A percentile compares a stretch with the other conserved stretches of the same genome.
These are phyloP conservation scores for Arthrobotrys iridis DNA, from an alignment of 2,329 filamentous ascomycete species.

Conservation along the genomic window DNA sequence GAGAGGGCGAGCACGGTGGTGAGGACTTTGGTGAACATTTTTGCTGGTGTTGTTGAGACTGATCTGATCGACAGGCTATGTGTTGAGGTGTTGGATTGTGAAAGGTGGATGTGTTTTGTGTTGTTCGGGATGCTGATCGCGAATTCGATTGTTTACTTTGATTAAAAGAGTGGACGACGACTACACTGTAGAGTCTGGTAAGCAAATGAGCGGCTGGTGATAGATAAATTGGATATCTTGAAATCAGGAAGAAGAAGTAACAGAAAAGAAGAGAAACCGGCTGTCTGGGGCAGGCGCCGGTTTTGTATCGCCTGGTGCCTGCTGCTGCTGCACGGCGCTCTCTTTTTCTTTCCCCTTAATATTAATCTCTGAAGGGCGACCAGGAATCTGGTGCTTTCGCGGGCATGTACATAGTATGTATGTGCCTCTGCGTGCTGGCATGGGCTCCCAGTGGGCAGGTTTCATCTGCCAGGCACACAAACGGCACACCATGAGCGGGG, in stretches of 20 bases:
- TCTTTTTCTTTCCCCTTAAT: slow-evolving; percentile 45
- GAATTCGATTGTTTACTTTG: background rate
- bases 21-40: slow-evolving; percentile 56
- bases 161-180: slow-evolving; percentile 53
- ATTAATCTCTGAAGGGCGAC: slow-evolving; percentile 16
- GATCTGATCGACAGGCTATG: no score
- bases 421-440: slow-evolving; percentile 36
- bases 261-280: background rate
- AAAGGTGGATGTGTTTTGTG: slow-evolving; percentile 14
- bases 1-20: slow-evolving; percentile 56
- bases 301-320: slow-evolving; percentile 34
- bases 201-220: slow-evolving; percentile 29
- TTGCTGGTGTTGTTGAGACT: slow-evolving; percentile 51
- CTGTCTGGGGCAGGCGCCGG: slow-evolving; percentile 35
- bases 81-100: slow-evolving; percentile 42
- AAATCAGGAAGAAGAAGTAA: slow-evolving; percentile 17
- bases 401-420: no score
- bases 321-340: slow-evolving; percentile 13
- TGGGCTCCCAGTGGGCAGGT: slow-evolving; percentile 40
- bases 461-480: slow-evolving; percentile 47
- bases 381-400: slow-evolving; percentile 9
- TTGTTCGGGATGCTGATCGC: background rate
- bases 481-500: slow-evolving; percentile 8
- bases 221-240: background rate
- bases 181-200: slow-evolving; percentile 53